Base-by-base conservation (phyloP, 257 asterid species). In the Thymus mandschuricus region DNA sequence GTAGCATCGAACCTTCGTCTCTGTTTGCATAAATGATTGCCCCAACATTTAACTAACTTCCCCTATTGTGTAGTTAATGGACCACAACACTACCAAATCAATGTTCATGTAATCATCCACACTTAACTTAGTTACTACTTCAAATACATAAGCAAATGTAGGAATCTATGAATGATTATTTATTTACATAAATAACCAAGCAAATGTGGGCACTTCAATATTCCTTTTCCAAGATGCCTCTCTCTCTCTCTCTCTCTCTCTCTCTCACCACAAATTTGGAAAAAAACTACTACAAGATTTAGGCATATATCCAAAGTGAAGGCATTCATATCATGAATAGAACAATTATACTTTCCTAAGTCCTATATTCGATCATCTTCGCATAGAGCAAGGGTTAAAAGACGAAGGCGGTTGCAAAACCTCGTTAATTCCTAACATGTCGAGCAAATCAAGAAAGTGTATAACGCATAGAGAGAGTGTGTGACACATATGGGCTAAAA, bases 81-180 rank as follows among this genome's bases (percentile, higher is more conserved):
- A 44, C 72, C 68, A 69, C 66, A 3, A 69, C 66, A 3, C 27
- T 61, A 69, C 62, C 55, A 63, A 44, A 10, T 45, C 44, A 29
- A 35, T 35, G 40, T 45, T 33, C 13, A 65, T 7, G 30, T 30
- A 65, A 65, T 45, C 56, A 43, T 11, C 34, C 56, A 3, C 11
- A 35, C 49, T 65, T 72, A 31, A 34, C 51, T 67, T 75, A 30
- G 60, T 60, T 75, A 40, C 70, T 75, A 51, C 74, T 67, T 68
- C 54, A 62, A 8, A 44, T 43, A 31, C 38, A 60, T 11, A 56
- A 57, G 12, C 49, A 75, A 41, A 30, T 51, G 50, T 27, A 38
- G 70, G 66, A 41, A 69, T 68, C 66, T 43, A 51, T 61, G 71
- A 61, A 62, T 52, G 33, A 21, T 45, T 75, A 60, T 52, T 11